These are phyloP conservation scores for Elsinoe australis DNA, from an alignment of 2,329 filamentous ascomycete species.

Conservation along the genomic window DNA sequence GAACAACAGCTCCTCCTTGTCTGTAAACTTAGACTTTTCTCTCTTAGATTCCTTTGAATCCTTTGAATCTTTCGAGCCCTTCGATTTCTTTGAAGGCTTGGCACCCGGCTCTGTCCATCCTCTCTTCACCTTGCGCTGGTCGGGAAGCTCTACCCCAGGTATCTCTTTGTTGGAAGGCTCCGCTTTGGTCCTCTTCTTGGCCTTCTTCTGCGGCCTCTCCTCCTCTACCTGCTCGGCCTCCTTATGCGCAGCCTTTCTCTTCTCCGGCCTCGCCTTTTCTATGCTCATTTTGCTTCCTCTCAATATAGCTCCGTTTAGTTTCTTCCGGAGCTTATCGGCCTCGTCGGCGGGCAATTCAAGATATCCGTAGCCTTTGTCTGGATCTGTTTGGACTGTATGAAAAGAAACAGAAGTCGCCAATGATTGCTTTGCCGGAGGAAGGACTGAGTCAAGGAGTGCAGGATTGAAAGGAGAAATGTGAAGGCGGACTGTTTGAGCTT, in stretches of 20 bases:
- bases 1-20: conserved; percentile 73
- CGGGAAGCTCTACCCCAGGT: conserved; percentile 63
- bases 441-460: conserved; percentile 61
- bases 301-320: conserved; percentile 76
- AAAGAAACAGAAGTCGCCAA: conserved; percentile 77
- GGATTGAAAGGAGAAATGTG: conserved; percentile 83
- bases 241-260: conserved; percentile 39
- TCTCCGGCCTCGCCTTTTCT: conserved; percentile 66
- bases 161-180: conserved; percentile 47
- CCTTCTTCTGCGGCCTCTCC: conserved; percentile 29
- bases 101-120: conserved; percentile 65
- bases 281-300: conserved; percentile 80
- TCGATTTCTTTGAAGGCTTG: conserved; percentile 32
- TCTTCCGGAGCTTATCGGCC: conserved; percentile 85
- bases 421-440: conserved; percentile 60
- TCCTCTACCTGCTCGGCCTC: conserved; percentile 24
- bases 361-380: conserved; percentile 84
- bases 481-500: conserved; percentile 47
- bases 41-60: conserved; percentile 48
- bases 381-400: conserved; percentile 77
- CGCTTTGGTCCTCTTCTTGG: conserved; percentile 48
- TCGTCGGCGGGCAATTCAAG: conserved; percentile 73
- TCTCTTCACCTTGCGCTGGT: conserved; percentile 72
- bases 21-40: conserved; percentile 66
- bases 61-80: conserved; percentile 41